Evolutionary conservation across 2,329 filamentous ascomycete genomes (phyloP).

Genomic region (Aspergillus novoparasiticus): DNA sequence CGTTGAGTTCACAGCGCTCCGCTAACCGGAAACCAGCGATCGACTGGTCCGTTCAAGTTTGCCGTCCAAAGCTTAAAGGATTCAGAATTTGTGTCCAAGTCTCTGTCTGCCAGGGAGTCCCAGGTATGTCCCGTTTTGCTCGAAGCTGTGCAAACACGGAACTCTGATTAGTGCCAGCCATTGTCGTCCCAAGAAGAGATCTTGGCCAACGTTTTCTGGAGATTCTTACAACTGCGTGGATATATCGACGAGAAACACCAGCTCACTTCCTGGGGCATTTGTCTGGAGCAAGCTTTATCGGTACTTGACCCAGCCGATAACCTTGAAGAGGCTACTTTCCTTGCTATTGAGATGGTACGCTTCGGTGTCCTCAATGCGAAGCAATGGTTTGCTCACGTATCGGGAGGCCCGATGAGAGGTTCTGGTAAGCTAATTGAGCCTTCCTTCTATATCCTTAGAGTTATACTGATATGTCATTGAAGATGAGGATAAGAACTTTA

Average conservation of each 20-base stretch:
- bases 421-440: conserved; percentile 39
- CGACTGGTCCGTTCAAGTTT: conserved; percentile 38
- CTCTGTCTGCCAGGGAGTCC: conserved; percentile 60
- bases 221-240: conserved; percentile 84
- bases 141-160: background rate
- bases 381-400: conserved; percentile 61
- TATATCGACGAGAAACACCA: conserved; percentile 79
- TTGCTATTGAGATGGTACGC: conserved; percentile 83
- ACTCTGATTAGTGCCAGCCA: conserved; percentile 33
- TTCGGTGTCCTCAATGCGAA: conserved; percentile 76
- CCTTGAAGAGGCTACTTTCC: conserved; percentile 75
- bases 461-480: conserved; percentile 22
- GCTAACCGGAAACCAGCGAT: conserved; percentile 21
- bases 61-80: conserved; percentile 68
- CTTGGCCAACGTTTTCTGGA: conserved; percentile 76
- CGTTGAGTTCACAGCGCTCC: background rate
- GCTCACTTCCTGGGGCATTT: conserved; percentile 81
- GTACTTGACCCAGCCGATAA: conserved; percentile 59
- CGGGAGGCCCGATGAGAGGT: conserved; percentile 62
- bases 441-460: background rate
- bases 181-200: conserved; percentile 71
- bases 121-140: conserved; percentile 30
- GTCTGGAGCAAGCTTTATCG: conserved; percentile 70
- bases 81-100: conserved; percentile 68
- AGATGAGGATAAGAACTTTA: conserved; percentile 75